Evolutionary conservation across 176 grass and related monocot genomes (phyloP), one percentile per base, ranked within the genome.

Genomic region (Zoysia pacifica): DNA sequence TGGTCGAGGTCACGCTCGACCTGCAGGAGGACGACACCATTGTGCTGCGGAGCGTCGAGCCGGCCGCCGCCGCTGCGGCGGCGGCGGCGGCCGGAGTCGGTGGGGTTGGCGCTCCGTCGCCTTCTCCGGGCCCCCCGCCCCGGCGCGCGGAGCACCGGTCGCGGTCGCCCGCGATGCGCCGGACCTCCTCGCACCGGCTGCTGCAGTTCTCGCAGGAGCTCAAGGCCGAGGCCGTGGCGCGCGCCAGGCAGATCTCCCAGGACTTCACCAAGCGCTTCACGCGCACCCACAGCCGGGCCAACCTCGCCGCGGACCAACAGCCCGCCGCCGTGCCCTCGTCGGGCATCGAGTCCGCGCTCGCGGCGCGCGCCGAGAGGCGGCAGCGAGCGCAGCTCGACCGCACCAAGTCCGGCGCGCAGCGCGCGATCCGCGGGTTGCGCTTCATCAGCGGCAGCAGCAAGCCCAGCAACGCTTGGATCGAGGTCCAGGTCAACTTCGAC

Each of bases 1-100:
- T 90, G 66, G 85, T 97, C 19, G 94, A 97, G 91, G 90, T 97
- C 47, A 97, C 94, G 45, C 87, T 97, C 13, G 94, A 97, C 83
- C 65, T 97, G 56, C 93, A 90, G 51, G 85, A 90, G 69, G 92
- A 97, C 61, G 91, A 92, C 83, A 94, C 83, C 50, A 82, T 97
- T 71, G 92, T 92, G 71, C 84, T 97, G 48, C 80, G 88, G 20
- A 97, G 91, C 84, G 91, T 97, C 9, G 88, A 85, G 87, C 91
- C 89, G 1, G 94, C 94, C 0, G 80, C 73, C 0, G 85, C 44
- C 0, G 60, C 50, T 0, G 82, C 62, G 1, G 67, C 37, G 0
- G 73, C 5, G 0, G 19, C 69, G 5, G 65, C 35, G 5, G 38
- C 54, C 1, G 66, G 69, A 7, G 28, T 70, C n/a, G 79, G 48